These are phyloP conservation scores for Nephelium lappaceum DNA, from an alignment of 345 rosid genomes.

Conservation along the genomic window DNA sequence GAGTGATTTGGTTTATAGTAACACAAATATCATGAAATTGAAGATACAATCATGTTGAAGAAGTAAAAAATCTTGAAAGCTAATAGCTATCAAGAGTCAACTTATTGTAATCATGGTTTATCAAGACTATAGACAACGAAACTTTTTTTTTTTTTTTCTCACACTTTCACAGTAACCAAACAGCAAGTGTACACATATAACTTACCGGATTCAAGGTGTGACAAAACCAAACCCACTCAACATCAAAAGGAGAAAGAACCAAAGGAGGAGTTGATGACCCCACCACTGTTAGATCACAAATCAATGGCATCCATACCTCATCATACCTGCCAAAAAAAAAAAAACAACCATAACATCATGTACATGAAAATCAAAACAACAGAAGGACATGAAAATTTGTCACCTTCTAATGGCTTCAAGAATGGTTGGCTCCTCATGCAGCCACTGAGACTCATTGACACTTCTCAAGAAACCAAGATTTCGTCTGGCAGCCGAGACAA, in stretches of 20 bases:
- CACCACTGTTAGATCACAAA: slow-evolving; percentile 61
- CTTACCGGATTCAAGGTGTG: slow-evolving; percentile 86
- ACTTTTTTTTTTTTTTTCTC: not conserved
- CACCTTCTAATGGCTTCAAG: slow-evolving; percentile 82
- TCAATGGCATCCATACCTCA: slow-evolving; percentile 93
- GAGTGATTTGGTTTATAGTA: no score
- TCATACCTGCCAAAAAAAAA: slow-evolving; percentile 50
- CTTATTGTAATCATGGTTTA: not conserved
- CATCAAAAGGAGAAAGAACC: slow-evolving; percentile 83
- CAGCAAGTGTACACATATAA: slow-evolving; percentile 9
- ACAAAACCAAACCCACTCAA: slow-evolving; percentile 98
- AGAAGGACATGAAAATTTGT: not conserved
- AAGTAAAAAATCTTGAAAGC: not conserved
- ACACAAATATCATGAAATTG: not conserved
- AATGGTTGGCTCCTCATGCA: slow-evolving; percentile 52
- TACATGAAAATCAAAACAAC: not conserved
- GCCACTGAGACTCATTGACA: slow-evolving; percentile 66
- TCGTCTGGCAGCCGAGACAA: slow-evolving; percentile 69
- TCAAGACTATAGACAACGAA: no score
- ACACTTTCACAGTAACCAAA: slow-evolving; percentile 33
- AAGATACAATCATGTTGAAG: not conserved
- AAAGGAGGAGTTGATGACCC: slow-evolving; percentile 13
- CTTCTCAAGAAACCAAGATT: slow-evolving; percentile 61
- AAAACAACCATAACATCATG: not conserved
- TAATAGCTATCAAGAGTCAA: not conserved